Evolutionary conservation across 2,329 filamentous ascomycete species (phyloP), one percentile per base, ranked within the genome.

Genomic region (Rhinocladiella mackenziei): DNA sequence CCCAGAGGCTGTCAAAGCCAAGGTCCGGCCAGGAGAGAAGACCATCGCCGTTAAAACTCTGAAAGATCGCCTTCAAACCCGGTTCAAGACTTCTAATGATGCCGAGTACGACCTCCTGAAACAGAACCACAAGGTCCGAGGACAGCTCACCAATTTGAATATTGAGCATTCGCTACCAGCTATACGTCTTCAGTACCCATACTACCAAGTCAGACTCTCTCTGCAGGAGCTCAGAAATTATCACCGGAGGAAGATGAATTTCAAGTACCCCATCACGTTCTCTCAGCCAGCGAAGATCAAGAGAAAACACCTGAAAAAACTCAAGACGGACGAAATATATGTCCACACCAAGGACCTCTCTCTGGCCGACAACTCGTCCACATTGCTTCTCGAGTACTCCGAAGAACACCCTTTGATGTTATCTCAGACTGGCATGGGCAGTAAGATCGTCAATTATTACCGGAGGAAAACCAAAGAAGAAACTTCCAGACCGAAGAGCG

Each of bases 371-470:
- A 96, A 95, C 61, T 89, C 91, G 0, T 84, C 82, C 30, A 83
- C 88, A 14, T 76, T 96, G 4, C 76, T 98, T 10, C 83, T 97
- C 23, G 92, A 98, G 65, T 98, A 98, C 63, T 94, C 88, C 6
- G 92, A 98, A 65, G 89, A 96, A 59, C 84, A 88, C 51, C 92
- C 92, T 0, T 85, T 84, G 7, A 88, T 94, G 48, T 72, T 98
- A 50, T 96, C 91, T 31, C 96, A 94, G 61, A 95, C 96, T 59
- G 92, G 91, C 54, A 98, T 98, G 92, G 89, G 89, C 39, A 94
- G 84, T 63, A 85, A 89, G 40, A 78, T 98, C 46, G 88, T 97
- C 71, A 97, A 98, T 65, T 98, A 97, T 66, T 96, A 96, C 62
- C 85, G 88, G 28, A 81, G 89, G 47, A 88, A 88, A 59, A 85